Conservation (phyloP, 306 rosid species). For the Arachis hypogaea region DNA sequence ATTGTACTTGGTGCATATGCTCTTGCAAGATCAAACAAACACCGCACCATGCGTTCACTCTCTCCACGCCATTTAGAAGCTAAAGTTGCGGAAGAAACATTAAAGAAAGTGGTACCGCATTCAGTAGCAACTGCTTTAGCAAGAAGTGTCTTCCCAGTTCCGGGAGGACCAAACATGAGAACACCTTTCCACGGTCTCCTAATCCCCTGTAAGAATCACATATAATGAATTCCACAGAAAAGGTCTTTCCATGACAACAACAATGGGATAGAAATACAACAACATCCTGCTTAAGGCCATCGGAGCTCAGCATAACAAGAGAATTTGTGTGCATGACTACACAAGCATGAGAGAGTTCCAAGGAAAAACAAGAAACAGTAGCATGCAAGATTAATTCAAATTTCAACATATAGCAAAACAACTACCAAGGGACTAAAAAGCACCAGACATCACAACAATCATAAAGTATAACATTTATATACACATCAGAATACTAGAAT, state of each 20-base stretch:
- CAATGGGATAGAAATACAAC: slow-evolving; percentile 3
- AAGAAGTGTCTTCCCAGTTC: slow-evolving; percentile 97
- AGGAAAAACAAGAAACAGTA: background rate
- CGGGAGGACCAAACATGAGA: slow-evolving; percentile 99
- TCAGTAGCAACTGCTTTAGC: slow-evolving; percentile 99
- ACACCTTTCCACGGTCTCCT: slow-evolving; percentile 99
- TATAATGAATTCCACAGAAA: slow-evolving; percentile 34
- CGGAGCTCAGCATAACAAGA: slow-evolving; percentile 9
- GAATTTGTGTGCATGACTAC: slow-evolving; percentile 24
- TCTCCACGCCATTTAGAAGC: slow-evolving; percentile 99
- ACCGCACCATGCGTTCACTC: slow-evolving; percentile 99
- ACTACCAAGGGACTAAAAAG: slow-evolving; percentile 18
- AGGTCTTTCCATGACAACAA: slow-evolving; percentile 13
- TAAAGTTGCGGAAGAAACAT: slow-evolving; percentile 94
- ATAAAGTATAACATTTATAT: slow-evolving; percentile 3
- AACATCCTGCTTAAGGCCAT: background rate
- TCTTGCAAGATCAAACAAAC: slow-evolving; percentile 98
- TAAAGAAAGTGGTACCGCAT: slow-evolving; percentile 98
- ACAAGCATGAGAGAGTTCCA: background rate
- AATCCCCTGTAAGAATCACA: slow-evolving; percentile 74
- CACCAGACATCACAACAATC: background rate
- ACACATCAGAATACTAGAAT: slow-evolving; percentile 11
- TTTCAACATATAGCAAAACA: background rate
- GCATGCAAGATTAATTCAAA: too few relatives aligned
- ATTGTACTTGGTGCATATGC: slow-evolving; percentile 99